Evolutionary conservation across 2,329 filamentous ascomycete genomes (phyloP), one percentile per base, ranked within the genome.

Genomic region (Aspergillus viridinutans): DNA sequence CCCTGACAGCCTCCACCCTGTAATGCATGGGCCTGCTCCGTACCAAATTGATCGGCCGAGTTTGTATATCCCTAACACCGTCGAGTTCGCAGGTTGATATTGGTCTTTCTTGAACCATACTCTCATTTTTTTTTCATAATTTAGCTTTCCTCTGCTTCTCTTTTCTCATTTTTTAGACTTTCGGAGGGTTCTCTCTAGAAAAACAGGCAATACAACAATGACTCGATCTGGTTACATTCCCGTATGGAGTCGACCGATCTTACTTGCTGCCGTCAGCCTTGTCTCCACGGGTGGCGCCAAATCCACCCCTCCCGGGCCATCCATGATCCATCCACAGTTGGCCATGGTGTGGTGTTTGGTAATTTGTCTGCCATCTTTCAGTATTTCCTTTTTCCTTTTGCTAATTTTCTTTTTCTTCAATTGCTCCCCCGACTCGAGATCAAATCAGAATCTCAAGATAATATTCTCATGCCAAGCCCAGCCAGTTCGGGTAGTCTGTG

Each of bases 191-290:
- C 21, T 3, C 40, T 12, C 7, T 21, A 43, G 10, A 21, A 43
- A 21, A 25, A 29, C 25, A 43, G 40, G 10, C 10, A 42, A 49
- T 28, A 45, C 23, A 38, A 29, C 20, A 38, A 49, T 47, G 55
- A 59, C 60, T 58, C 58, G 61, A 66, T 66, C 64, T 62, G 56
- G 64, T 61, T 64, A 60, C 61, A 61, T 52, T 61, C 54, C 52
- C 57, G 60, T 61, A 65, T 55, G 54, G 49, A 57, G 58, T 60
- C 56, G 55, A 57, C 52, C 61, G 60, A 65, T 64, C 64, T 61
- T 53, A 64, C 62, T 64, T 66, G 64, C 58, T 63, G 61, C 63
- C 58, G 57, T 65, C 64, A 67, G 64, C 65, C 65, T 66, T 67
- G 63, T 64, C 62, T 52, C 59, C 53, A 57, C 57, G 55, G 55